phyloP scores from a whole-genome alignment of 495 filamentous ascomycete genomes.

The Clavariopsis aquatica region DNA sequence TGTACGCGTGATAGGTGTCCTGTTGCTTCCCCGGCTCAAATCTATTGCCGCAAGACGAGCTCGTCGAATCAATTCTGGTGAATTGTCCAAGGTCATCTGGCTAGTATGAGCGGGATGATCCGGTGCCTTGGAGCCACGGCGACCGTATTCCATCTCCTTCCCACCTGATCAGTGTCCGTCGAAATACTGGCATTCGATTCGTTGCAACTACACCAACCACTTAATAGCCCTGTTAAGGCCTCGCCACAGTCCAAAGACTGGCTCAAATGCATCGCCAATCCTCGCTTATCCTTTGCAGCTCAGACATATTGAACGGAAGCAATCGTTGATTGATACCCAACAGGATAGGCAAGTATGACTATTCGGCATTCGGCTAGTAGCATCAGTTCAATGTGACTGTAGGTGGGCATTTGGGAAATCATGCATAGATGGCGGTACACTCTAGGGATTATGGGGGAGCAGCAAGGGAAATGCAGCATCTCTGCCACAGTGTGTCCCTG shows the following conservation, averaged over 20 bases:
- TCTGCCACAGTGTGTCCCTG: too few relatives aligned
- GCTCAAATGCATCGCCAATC: background rate
- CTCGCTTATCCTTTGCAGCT: constrained; percentile 17
- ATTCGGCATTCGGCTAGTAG: background rate
- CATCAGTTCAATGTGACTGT: background rate
- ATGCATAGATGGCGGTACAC: background rate
- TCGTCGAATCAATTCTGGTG: constrained; percentile 18
- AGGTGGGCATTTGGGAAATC: background rate
- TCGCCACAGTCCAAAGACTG: constrained; percentile 16
- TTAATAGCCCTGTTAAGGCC: constrained; percentile 25
- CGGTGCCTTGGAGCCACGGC: constrained; percentile 7
- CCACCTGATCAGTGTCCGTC: constrained; percentile 25
- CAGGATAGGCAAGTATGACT: background rate
- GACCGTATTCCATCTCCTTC: background rate
- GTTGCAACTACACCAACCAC: constrained; percentile 18
- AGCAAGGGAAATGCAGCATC: background rate
- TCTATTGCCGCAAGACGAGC: constrained; percentile 13
- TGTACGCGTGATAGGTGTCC: constrained; percentile 30
- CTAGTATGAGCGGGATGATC: constrained; percentile 8
- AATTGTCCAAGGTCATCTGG: constrained; percentile 23
- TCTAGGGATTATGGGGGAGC: background rate
- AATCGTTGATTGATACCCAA: background rate
- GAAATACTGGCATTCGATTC: constrained; percentile 10
- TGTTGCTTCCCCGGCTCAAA: constrained; percentile 10
- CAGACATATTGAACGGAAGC: constrained; percentile 7